A percentile compares a stretch with the other conserved stretches of the same genome.
Evolutionary conservation across 768 basidiomycete species (phyloP).

Genomic region (Candolleomyces aberdarensis): DNA sequence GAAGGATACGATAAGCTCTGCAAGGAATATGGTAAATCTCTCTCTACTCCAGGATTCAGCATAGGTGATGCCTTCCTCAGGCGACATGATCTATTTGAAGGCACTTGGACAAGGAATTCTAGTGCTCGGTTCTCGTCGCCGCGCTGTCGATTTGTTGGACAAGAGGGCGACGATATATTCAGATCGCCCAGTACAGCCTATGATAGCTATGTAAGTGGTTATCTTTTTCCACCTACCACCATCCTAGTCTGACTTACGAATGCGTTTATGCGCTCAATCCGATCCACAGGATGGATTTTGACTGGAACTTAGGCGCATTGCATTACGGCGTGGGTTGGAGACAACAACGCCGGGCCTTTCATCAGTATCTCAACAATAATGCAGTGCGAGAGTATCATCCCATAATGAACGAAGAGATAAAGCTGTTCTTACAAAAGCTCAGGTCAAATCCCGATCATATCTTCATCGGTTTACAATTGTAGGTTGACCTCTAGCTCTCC

Average conservation of each 20-base stretch:
- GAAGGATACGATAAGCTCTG: constrained; percentile 10
- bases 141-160: constrained; percentile 10
- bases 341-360: constrained; percentile 20
- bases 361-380: constrained; percentile 19
- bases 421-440: constrained; percentile 26
- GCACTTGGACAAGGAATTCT: constrained; percentile 10
- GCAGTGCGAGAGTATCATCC: constrained; percentile 11
- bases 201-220: constrained; percentile 18
- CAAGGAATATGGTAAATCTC: constrained; percentile 11
- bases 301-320: constrained; percentile 18
- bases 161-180: constrained; percentile 13
- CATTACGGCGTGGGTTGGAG: constrained; percentile 22
- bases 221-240: neutral
- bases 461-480: constrained; percentile 22
- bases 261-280: neutral
- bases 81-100: constrained; percentile 8
- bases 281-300: constrained; percentile 19
- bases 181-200: constrained; percentile 19
- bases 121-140: neutral
- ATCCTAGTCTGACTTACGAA: neutral
- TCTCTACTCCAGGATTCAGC: neutral
- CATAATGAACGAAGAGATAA: constrained; percentile 21
- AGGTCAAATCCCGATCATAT: constrained; percentile 18
- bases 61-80: neutral
- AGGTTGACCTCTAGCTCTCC: neutral